These are phyloP conservation scores for Lolium perenne DNA, from an alignment of 176 grass and related monocot genomes.

Conservation along the genomic window DNA sequence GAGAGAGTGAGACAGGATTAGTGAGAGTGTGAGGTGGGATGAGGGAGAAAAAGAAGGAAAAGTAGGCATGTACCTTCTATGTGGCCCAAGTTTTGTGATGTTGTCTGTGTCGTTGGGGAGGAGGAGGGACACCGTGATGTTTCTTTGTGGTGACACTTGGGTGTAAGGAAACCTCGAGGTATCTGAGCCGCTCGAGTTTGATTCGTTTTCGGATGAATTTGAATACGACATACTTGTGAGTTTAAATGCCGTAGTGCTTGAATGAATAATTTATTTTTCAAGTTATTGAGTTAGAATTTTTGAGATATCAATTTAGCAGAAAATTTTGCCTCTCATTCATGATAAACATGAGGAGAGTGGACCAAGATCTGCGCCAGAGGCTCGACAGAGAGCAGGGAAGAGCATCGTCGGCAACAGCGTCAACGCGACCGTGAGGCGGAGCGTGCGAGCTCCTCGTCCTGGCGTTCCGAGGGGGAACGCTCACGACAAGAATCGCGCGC, in stretches of 20 bases:
- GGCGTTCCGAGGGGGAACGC: too few species aligned
- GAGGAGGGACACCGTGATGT: constrained; percentile 3
- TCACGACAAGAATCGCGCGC: too few species aligned
- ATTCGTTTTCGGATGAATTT: not conserved
- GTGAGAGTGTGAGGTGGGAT: constrained; percentile 46
- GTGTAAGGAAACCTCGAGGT: not conserved
- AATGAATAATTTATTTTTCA: too few species aligned
- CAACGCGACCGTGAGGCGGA: too few species aligned
- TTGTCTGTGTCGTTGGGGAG: not conserved
- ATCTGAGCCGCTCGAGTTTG: not conserved
- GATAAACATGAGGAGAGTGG: too few species aligned
- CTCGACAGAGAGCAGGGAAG: too few species aligned
- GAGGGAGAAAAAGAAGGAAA: constrained; percentile 32
- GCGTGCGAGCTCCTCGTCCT: too few species aligned
- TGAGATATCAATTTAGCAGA: too few species aligned
- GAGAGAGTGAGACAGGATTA: constrained; percentile 49
- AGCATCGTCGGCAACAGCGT: too few species aligned
- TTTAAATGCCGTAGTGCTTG: not conserved
- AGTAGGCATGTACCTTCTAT: constrained; percentile 40
- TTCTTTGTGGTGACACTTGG: not conserved
- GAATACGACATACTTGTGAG: not conserved
- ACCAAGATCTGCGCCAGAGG: too few species aligned
- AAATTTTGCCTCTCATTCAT: too few species aligned
- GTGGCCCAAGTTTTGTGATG: constrained; percentile 49
- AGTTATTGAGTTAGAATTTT: too few species aligned